Conservation (phyloP, 495 filamentous ascomycete species). For the Tuber magnatum region DNA sequence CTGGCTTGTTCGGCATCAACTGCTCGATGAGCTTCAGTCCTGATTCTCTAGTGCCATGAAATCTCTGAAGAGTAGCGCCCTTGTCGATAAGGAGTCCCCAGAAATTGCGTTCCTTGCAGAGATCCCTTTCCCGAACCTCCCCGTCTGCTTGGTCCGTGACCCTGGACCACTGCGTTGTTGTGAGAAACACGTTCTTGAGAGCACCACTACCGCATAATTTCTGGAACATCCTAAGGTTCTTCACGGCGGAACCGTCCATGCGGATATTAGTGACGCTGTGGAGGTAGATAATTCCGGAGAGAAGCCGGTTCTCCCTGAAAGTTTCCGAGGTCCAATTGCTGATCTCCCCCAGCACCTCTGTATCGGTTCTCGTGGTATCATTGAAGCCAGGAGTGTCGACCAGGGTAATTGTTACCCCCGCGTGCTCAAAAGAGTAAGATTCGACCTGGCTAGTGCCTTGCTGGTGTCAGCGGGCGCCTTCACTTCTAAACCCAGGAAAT, state of each 20-base stretch:
- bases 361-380: slow-evolving; percentile 45
- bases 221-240: too few relatives aligned
- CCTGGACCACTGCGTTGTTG: slow-evolving; percentile 47
- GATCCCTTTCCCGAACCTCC: slow-evolving; percentile 1
- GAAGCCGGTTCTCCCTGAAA: slow-evolving; percentile 30
- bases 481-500: too few relatives aligned
- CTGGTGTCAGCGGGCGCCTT: too few relatives aligned
- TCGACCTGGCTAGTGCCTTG: slow-evolving; percentile 32
- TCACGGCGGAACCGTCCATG: slow-evolving; percentile 40
- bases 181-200: slow-evolving; percentile 42
- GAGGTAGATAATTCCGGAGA: slow-evolving; percentile 46
- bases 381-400: slow-evolving; percentile 51
- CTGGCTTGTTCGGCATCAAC: slow-evolving; percentile 13
- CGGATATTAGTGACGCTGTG: slow-evolving; percentile 46
- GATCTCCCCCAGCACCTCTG: slow-evolving; percentile 44
- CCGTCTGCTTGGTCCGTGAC: slow-evolving; percentile 17
- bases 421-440: slow-evolving; percentile 15
- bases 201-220: too few relatives aligned
- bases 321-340: slow-evolving; percentile 36
- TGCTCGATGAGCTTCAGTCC: slow-evolving; percentile 37
- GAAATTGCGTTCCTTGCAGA: slow-evolving; percentile 23
- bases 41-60: slow-evolving; percentile 39
- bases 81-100: slow-evolving; percentile 43
- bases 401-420: slow-evolving; percentile 38
- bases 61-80: slow-evolving; percentile 33